Conservation (phyloP, 306 rosid species). For the Argentina anserina region DNA sequence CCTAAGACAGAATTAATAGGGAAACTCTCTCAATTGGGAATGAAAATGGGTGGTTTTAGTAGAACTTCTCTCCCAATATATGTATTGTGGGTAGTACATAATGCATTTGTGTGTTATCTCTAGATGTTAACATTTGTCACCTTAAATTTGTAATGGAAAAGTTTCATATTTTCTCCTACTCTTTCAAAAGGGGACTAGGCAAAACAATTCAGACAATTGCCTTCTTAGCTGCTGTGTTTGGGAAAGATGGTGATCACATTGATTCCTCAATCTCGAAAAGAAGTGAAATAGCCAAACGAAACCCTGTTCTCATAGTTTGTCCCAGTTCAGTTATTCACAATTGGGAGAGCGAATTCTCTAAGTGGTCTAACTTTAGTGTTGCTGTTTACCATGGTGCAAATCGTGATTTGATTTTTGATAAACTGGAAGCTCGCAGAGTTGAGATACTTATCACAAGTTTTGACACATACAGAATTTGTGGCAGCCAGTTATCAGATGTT, state of each 20-base stretch:
- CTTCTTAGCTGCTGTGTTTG: slow-evolving; percentile 81
- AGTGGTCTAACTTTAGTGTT: slow-evolving; percentile 80
- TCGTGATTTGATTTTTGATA: slow-evolving; percentile 68
- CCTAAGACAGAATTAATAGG: neutral
- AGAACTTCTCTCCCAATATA: neutral
- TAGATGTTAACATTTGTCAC: neutral
- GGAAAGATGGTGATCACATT: slow-evolving; percentile 50
- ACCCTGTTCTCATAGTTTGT: slow-evolving; percentile 72
- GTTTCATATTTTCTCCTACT: slow-evolving; percentile 21
- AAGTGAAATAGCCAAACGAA: slow-evolving; percentile 36
- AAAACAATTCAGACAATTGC: slow-evolving; percentile 95
- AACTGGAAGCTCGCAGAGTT: slow-evolving; percentile 46
- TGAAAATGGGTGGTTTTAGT: no score
- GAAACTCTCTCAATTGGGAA: neutral
- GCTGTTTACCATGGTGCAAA: slow-evolving; percentile 80
- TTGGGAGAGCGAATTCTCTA: slow-evolving; percentile 90
- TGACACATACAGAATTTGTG: slow-evolving; percentile 81
- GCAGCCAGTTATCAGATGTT: slow-evolving; percentile 53
- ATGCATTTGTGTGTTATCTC: neutral
- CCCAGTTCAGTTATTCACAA: slow-evolving; percentile 87
- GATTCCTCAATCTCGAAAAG: slow-evolving; percentile 25
- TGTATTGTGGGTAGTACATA: neutral
- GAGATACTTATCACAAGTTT: slow-evolving; percentile 91
- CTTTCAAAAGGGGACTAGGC: slow-evolving; percentile 84
- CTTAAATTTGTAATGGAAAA: slow-evolving; percentile 10